Evolutionary conservation across 495 filamentous ascomycete genomes (phyloP), one percentile per base, ranked within the genome.

Genomic region (Xylaria intraflava): DNA sequence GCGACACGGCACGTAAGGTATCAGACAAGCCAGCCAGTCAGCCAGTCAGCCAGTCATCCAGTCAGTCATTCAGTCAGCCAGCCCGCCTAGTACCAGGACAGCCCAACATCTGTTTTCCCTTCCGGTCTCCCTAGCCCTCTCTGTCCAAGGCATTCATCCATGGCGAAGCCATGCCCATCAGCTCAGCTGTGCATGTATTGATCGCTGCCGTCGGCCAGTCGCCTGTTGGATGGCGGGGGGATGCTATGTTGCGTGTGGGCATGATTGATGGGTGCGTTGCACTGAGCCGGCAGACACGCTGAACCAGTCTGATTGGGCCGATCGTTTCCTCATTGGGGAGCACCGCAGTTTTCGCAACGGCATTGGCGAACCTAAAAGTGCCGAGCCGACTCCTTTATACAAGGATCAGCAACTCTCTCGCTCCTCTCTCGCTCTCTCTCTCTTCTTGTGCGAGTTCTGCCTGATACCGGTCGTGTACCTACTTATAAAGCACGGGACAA

Each of bases 261-360:
- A n/a, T n/a, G n/a, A 19, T 35, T 7, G 23, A 10, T 20, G 35
- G 40, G 46, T 51, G 53, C 53, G 53, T 56, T 50, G 41, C 46
- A 49, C 47, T 56, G 40, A 51, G 31, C 46, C 46, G 53, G 53
- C 46, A 56, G 47, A 56, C 47, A 51, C 39, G 53, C 53, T 41
- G 53, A 45, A 49, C 53, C 38, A 47, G 39, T 56, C 46, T 12
- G 53, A 45, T n/a, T 36, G 53, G 10, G 35, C 29, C 11, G 46
- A 56, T 56, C 53, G 6, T 19, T 50, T 20, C 53, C 53, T 16
- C 6, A 5, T 51, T 20, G 19, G 16, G n/a, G 46, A n/a, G 11
- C 31, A 45, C 40, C 40, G 46, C 46, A 50, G 53, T 33, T 50
- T 33, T 45, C 20, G 40, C 44, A 56, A 49, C 45, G 45, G 53